Percentiles rank a stretch among this genome's conserved stretches.
These are phyloP conservation scores for Sphagnum fallax DNA, from an alignment of 228 moss, liverwort and hornwort species.

Conservation along the genomic window DNA sequence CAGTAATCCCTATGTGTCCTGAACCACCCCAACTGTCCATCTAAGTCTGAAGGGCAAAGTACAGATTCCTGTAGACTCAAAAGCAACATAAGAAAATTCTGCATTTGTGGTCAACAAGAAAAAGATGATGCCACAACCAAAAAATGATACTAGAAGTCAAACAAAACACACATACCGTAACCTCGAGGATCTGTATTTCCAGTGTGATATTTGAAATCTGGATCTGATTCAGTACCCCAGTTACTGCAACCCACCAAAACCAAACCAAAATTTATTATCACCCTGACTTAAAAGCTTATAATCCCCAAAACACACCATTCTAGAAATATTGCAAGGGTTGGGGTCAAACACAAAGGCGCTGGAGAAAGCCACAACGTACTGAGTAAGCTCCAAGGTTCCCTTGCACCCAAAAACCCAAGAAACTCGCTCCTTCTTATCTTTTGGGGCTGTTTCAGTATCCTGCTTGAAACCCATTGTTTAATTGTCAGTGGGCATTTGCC, in stretches of 20 bases:
- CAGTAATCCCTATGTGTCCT: conserved; percentile 86
- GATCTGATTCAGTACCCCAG: conserved; percentile 82
- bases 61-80: no score
- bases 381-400: conserved; percentile 81
- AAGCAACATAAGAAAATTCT: no score
- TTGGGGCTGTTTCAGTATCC: conserved; percentile 52
- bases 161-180: conserved; percentile 39
- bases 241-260: conserved; percentile 33
- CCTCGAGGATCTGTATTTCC: conserved; percentile 83
- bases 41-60: no score
- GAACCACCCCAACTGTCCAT: neutral
- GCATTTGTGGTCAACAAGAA: no score
- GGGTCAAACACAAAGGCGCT: neutral
- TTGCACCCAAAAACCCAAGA: conserved; percentile 41
- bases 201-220: conserved; percentile 67
- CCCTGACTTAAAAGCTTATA: no score
- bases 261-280: neutral
- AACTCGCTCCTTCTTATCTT: conserved; percentile 23
- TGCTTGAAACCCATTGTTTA: conserved; percentile 6
- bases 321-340: no score
- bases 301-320: no score
- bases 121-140: no score
- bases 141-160: neutral
- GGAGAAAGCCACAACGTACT: conserved; percentile 27
- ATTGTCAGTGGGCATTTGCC: no score